Evolutionary conservation across 768 basidiomycete genomes (phyloP).

Genomic region (Hygrocybe coccinea): DNA sequence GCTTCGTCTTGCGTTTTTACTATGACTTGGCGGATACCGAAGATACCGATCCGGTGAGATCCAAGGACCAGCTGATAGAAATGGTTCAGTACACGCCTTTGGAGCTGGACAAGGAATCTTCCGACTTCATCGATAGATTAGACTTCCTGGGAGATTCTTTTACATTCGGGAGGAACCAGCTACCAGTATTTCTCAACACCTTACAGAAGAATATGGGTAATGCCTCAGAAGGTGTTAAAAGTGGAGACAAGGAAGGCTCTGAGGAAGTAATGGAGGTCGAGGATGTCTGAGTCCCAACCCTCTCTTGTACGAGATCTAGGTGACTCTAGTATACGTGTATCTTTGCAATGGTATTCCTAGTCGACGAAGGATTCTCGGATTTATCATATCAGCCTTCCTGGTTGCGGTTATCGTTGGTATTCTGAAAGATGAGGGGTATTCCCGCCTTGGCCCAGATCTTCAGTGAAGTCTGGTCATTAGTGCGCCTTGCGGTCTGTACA

Average conservation of each 20-base stretch:
- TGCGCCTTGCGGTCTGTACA: conserved; percentile 29
- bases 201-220: conserved; percentile 44
- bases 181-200: conserved; percentile 62
- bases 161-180: conserved; percentile 63
- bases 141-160: conserved; percentile 61
- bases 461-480: conserved; percentile 41
- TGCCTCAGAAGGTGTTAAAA: conserved; percentile 22
- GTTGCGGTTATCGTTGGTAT: background rate
- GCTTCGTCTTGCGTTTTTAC: conserved; percentile 53
- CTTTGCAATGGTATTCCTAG: conserved; percentile 8
- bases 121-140: conserved; percentile 52
- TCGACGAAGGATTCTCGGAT: background rate
- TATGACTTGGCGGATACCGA: conserved; percentile 34
- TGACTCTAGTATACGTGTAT: background rate
- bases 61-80: conserved; percentile 37
- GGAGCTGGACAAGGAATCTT: conserved; percentile 56
- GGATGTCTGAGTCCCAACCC: conserved; percentile 8
- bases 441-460: conserved; percentile 58
- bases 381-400: background rate
- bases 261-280: conserved; percentile 23
- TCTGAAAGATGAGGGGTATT: conserved; percentile 17
- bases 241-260: conserved; percentile 26
- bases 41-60: conserved; percentile 26
- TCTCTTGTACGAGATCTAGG: background rate
- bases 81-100: conserved; percentile 60